Percentiles rank a stretch among this genome's conserved stretches.
Evolutionary conservation across 2,329 filamentous ascomycete genomes (phyloP).

Genomic region (Lecanicillium sp.): DNA sequence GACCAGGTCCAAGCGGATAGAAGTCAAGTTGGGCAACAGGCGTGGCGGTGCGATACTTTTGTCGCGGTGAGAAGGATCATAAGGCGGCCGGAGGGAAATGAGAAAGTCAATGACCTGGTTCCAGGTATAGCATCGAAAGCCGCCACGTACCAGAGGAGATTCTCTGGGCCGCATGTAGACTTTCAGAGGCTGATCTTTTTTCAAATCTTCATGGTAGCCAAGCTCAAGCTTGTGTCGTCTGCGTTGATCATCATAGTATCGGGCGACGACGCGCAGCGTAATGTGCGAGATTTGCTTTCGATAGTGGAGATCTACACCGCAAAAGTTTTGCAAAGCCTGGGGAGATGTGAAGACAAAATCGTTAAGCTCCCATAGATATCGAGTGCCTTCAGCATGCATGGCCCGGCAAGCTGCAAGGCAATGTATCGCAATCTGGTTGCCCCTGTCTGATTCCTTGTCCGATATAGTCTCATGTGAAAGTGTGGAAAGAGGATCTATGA

Average conservation of each 20-base stretch:
- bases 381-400: conserved; percentile 39
- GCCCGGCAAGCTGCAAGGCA: conserved; percentile 43
- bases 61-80: conserved; percentile 30
- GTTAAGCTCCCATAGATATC: conserved; percentile 43
- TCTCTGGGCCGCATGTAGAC: conserved; percentile 36
- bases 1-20: conserved; percentile 44
- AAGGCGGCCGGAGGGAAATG: conserved; percentile 40
- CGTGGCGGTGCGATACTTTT: conserved; percentile 28
- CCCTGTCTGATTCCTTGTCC: conserved; percentile 30
- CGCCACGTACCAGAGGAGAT: conserved; percentile 36
- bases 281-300: conserved; percentile 36
- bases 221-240: conserved; percentile 32
- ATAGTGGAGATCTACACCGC: conserved; percentile 32
- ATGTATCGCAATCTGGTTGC: conserved; percentile 42
- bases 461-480: conserved; percentile 34
- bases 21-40: conserved; percentile 37
- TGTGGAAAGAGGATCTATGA: conserved; percentile 45
- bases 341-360: conserved; percentile 46
- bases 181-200: conserved; percentile 31
- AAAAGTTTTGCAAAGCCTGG: conserved; percentile 39
- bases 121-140: conserved; percentile 48
- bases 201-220: conserved; percentile 34
- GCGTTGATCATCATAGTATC: conserved; percentile 45
- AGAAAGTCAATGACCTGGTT: conserved; percentile 45
- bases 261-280: conserved; percentile 44